Base-by-base conservation (phyloP, 1,284 basidiomycete species). In the Ceratobasidium sp. region DNA sequence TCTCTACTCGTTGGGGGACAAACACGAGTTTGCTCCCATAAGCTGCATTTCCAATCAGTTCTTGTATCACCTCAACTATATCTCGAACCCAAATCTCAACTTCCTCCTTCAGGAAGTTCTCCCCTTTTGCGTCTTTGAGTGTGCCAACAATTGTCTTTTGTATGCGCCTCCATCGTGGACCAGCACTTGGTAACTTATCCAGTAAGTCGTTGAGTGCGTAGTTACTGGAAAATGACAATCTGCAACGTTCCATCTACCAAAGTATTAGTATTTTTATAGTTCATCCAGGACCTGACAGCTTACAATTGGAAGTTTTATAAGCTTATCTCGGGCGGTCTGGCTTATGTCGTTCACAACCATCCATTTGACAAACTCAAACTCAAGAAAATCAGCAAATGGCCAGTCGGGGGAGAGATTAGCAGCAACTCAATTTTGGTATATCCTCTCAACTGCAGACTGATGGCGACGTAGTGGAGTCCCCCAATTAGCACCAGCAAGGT, bases 1-100 rank as follows among this genome's bases (percentile, higher is more conserved):
- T 71, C 63, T 79, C 84, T 0, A 81, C 63, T 6, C 76, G 75
- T 46, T 80, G 77, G 0, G 83, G 83, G 57, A 73, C 30, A 52
- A 55, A 73, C 6, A 28, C 32, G 1, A 73, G 21, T 23, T 47
- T 28, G 1, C 58, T 2, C 1, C 38, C 46, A 35, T 46, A 66
- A 14, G 30, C 1, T 3, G 73, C 21, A 21, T 66, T 63, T 21
- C 55, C 46, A 9, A 73, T 35, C 8, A 73, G 66, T 47, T 63
- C 63, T 7, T 54, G 50, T 14, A 73, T 44, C 13, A 66, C 14
- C 14, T 69, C 26, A 9, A 73, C 28, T 6, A 55, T 38, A 50
- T 73, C 64, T 21, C 66, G 64, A 43, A 44, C 41, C 30, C 26
- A 70, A 8, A 73, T 59, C 41, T 41, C 38, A 9, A 59, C 38